Evolutionary conservation across 2,329 filamentous ascomycete species (phyloP).

Genomic region (Xylaria hypoxylon): DNA sequence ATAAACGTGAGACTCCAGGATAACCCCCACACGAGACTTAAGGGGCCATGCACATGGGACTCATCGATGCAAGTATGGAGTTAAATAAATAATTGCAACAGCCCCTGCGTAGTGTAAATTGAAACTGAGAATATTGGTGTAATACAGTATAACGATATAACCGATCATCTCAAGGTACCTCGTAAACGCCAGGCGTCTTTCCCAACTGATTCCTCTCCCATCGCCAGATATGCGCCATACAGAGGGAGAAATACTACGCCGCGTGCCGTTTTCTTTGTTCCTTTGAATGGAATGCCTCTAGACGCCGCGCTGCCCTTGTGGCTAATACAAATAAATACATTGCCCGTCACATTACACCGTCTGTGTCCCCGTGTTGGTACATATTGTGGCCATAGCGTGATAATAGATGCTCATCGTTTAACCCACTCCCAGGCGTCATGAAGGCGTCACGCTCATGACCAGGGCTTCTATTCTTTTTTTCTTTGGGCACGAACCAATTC

Average conservation of each 20-base stretch:
- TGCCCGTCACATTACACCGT: conserved; percentile 7
- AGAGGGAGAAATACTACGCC: neutral
- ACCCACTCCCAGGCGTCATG: conserved; percentile 13
- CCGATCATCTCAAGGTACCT: neutral
- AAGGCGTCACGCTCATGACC: conserved; percentile 21
- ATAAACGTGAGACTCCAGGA: too few relatives aligned
- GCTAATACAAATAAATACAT: conserved; percentile 19
- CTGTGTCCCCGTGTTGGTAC: conserved; percentile 1
- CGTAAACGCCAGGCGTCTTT: neutral
- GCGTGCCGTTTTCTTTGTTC: neutral
- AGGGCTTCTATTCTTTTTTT: conserved; percentile 44
- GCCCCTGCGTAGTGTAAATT: neutral
- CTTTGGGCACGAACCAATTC: conserved; percentile 48
- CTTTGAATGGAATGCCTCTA: neutral
- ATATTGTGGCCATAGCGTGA: neutral
- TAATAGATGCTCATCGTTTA: conserved; percentile 34
- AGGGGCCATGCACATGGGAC: neutral
- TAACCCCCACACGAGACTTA: neutral
- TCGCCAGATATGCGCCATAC: neutral
- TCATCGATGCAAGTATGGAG: neutral
- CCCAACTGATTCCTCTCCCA: neutral
- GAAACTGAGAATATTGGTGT: neutral
- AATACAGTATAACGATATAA: neutral
- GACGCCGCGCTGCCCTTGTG: conserved; percentile 30
- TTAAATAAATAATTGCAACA: too few relatives aligned